phyloP scores from a whole-genome alignment of 1,284 basidiomycete genomes.

The Cerioporus squamosus region DNA sequence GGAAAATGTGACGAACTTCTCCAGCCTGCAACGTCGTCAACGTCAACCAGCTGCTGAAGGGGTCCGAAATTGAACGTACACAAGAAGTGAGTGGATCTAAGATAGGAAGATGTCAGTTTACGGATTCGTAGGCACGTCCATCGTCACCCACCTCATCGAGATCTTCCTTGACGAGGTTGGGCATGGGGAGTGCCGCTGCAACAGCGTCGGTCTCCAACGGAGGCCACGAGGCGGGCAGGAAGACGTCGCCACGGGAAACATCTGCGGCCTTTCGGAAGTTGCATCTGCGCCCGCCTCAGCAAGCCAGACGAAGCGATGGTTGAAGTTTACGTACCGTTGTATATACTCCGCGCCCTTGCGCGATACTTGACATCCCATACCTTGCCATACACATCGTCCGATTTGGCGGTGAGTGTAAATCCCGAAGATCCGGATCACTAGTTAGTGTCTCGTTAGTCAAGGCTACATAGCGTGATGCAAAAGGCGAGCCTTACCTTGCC shows the following conservation, averaged over 20 bases:
- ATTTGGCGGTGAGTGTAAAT: conserved; percentile 66
- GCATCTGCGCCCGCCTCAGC: conserved; percentile 40
- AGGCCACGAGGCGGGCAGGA: conserved; percentile 39
- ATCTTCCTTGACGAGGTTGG: conserved; percentile 44
- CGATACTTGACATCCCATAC: conserved; percentile 53
- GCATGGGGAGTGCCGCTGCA: conserved; percentile 12
- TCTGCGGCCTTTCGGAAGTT: conserved; percentile 45
- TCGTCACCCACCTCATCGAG: conserved; percentile 42
- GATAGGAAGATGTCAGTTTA: not conserved
- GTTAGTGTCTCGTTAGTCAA: not conserved
- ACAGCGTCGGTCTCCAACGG: conserved; percentile 9
- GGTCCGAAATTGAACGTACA: conserved; percentile 42
- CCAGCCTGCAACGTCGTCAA: conserved; percentile 45
- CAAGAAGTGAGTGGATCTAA: conserved; percentile 58
- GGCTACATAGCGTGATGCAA: too few species aligned
- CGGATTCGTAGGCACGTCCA: not conserved
- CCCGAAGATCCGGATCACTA: conserved; percentile 65
- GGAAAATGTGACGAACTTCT: conserved; percentile 69
- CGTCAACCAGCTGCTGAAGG: not conserved
- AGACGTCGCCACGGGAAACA: conserved; percentile 44
- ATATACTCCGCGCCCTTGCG: conserved; percentile 60
- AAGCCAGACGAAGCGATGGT: not conserved
- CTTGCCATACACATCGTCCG: conserved; percentile 59
- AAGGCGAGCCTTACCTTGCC: conserved; percentile 48
- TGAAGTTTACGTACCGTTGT: conserved; percentile 38